A percentile compares a stretch with the other conserved stretches of the same genome.
Evolutionary conservation across 176 grass and related monocot species (phyloP).

Genomic region (Carex cristatella): DNA sequence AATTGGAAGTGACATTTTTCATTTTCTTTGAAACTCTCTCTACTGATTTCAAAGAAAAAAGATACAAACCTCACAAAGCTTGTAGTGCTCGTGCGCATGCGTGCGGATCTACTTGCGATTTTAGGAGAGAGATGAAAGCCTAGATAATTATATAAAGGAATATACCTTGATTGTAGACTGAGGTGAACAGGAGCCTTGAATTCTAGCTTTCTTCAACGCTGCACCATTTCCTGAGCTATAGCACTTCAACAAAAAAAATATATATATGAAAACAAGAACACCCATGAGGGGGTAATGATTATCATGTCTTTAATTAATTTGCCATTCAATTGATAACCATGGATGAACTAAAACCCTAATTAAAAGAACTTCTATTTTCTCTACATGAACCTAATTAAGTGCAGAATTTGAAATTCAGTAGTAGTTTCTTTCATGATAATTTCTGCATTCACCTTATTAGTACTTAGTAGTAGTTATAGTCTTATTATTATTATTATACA

Average conservation of each 20-base stretch:
- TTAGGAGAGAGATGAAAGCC: conserved; percentile 40
- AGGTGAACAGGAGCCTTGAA: conserved; percentile 55
- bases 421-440: background rate
- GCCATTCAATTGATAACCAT: background rate
- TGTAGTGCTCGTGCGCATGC: background rate
- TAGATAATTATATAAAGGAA: conserved; percentile 31
- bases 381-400: conserved; percentile 10
- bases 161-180: conserved; percentile 83
- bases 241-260: conserved; percentile 31
- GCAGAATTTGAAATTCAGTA: background rate
- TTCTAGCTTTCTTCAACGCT: conserved; percentile 93
- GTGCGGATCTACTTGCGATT: background rate
- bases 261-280: background rate
- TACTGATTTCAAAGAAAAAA: background rate
- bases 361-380: conserved; percentile 24
- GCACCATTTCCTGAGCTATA: conserved; percentile 63
- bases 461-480: background rate
- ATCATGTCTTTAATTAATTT: background rate
- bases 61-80: background rate
- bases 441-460: background rate
- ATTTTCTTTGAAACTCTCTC: background rate
- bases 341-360: conserved; percentile 15
- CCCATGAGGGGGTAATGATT: background rate
- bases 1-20: background rate
- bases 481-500: background rate